These are phyloP conservation scores for Exsudoporus frostii DNA, from an alignment of 768 basidiomycete genomes.

Conservation along the genomic window DNA sequence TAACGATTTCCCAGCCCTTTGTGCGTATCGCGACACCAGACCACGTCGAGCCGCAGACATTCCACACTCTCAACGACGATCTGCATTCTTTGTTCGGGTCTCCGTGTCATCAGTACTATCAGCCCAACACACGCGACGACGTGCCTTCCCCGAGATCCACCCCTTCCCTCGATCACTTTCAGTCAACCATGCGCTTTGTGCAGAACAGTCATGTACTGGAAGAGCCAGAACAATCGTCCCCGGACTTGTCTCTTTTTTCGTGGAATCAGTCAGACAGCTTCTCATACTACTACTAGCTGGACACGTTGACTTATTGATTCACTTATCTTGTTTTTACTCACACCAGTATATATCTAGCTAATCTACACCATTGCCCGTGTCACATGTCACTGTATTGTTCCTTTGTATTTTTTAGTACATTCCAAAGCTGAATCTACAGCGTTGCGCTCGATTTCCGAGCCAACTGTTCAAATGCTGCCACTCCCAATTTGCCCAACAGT, in stretches of 20 bases:
- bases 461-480: constrained; percentile 49
- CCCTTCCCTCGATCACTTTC: constrained; percentile 3
- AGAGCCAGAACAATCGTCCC: constrained; percentile 5
- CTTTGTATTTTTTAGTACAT: constrained; percentile 12
- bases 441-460: not conserved
- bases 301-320: constrained; percentile 28
- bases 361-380: constrained; percentile 8
- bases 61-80: not conserved
- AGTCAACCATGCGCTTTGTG: constrained; percentile 14
- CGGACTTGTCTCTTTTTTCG: constrained; percentile 19
- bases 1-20: constrained; percentile 11
- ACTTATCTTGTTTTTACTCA: constrained; percentile 12
- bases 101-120: constrained; percentile 8
- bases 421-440: constrained; percentile 4
- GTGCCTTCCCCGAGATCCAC: not conserved
- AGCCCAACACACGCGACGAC: not conserved
- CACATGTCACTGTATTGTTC: constrained; percentile 21
- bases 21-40: not conserved
- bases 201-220: not conserved
- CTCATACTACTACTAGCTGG: constrained; percentile 18
- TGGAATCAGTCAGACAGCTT: constrained; percentile 25
- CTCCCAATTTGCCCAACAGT: constrained; percentile 51
- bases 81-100: not conserved
- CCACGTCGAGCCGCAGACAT: constrained; percentile 1
- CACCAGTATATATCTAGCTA: constrained; percentile 15